Conservation (phyloP, 176 grass and related monocot species). For the barley (Hordeum vulgare) region DNA sequence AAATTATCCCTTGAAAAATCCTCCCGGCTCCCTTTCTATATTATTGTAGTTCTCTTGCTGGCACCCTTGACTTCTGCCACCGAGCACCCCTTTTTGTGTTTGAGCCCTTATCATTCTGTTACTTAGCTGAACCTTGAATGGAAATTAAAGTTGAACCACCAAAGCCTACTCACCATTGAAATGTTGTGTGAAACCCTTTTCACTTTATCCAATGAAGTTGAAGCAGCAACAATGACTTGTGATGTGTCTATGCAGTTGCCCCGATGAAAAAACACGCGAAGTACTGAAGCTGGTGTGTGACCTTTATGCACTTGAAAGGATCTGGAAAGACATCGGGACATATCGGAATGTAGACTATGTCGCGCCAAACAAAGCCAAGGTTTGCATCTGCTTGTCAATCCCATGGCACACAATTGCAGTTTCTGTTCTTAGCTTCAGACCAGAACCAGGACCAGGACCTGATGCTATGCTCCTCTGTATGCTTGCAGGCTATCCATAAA, state of each 20-base stretch:
- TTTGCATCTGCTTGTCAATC: constrained; percentile 19
- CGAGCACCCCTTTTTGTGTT: background rate
- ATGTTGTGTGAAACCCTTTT: background rate
- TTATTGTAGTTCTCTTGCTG: background rate
- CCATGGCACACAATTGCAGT: background rate
- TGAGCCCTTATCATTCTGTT: background rate
- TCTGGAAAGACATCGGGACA: constrained; percentile 95
- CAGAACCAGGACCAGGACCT: background rate
- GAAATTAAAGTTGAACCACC: background rate
- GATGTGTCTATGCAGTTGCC: constrained; percentile 63
- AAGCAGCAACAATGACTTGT: constrained; percentile 13
- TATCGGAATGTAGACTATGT: constrained; percentile 93
- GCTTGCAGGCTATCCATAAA: constrained; percentile 86
- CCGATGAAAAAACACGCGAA: constrained; percentile 60
- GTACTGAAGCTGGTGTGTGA: constrained; percentile 86
- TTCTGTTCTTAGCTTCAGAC: background rate
- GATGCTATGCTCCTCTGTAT: background rate
- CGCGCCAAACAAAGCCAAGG: constrained; percentile 97
- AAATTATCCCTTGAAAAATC: background rate
- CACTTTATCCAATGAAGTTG: background rate
- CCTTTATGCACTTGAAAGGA: constrained; percentile 89
- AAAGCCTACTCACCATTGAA: background rate
- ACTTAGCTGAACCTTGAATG: constrained; percentile 7
- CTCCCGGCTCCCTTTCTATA: background rate
- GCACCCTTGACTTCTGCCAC: background rate